Conservation (phyloP, 495 filamentous ascomycete species). For the Halenospora varia region DNA sequence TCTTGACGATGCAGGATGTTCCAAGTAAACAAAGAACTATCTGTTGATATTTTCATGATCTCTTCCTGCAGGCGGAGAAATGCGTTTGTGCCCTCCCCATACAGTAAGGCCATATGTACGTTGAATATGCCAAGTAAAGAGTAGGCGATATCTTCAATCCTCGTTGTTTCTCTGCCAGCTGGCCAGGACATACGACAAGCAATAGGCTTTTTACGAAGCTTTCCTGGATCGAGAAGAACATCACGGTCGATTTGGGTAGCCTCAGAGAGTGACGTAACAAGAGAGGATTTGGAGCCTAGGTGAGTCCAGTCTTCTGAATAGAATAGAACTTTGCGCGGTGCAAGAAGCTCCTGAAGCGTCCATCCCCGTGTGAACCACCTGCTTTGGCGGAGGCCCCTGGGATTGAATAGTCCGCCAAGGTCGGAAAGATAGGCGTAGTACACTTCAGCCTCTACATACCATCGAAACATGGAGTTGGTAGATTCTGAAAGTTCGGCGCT, state of each 20-base stretch:
- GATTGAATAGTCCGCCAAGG: neutral
- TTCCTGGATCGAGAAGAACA: neutral
- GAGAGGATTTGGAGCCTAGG: no score
- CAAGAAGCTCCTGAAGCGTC: neutral
- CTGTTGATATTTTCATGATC: no score
- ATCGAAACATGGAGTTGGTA: slow-evolving; percentile 36
- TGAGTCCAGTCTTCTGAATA: neutral
- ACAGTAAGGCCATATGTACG: neutral
- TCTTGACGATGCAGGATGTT: no score
- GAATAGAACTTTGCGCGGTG: neutral
- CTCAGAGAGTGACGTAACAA: no score
- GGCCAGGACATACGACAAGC: neutral
- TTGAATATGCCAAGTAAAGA: neutral
- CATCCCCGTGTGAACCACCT: neutral
- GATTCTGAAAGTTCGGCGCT: slow-evolving; percentile 36
- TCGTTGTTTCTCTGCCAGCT: neutral
- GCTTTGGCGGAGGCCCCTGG: neutral
- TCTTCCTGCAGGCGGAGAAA: neutral
- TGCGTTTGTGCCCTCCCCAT: neutral
- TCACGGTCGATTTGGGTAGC: neutral
- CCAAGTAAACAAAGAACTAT: no score
- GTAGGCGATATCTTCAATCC: neutral
- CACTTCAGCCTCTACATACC: slow-evolving; percentile 22
- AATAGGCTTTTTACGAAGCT: neutral
- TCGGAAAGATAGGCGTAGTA: slow-evolving; percentile 15